Base-by-base conservation (phyloP, 371 early-diverging fungal species). In the Rhizopus stolonifer region DNA sequence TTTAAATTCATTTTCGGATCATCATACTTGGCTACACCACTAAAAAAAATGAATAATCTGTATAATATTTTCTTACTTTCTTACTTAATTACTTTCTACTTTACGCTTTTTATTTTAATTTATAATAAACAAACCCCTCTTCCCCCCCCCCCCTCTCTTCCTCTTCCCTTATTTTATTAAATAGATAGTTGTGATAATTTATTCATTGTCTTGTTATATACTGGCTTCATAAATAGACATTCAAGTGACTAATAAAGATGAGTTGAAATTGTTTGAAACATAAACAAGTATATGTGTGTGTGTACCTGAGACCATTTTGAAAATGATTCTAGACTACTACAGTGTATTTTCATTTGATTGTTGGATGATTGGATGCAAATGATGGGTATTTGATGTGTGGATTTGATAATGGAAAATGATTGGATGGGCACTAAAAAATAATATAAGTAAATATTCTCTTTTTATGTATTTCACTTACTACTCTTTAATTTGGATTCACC, bases 261-360 rank as follows among this genome's bases (percentile, higher is more conserved):
- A 49, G 50, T 24, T 17, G 24, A 14, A 7, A 22, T 4, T 13
- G n/a, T 48, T 18, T 29, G 2, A 29, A 29, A 9, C 11, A 29
- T 29, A 9, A 9, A 11, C 11, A 9, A 6, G 6, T 29, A 9
- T 29, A 9, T 29, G 11, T 29, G 29, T 29, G n/a, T n/a, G n/a
- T 31, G 8, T 55, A 61, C 66, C 55, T 65, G 54, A 19, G 58
- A 21, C 88, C 88, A 87, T 31, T 77, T 63, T 11, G 84, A 80
- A 49, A 87, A 86, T 51, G 81, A 78, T 13, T 78, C 77, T 23
- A 77, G 72, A 14, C 62, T 72, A 1, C 61, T 67, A 6, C 87
- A 87, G 58, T 76, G 84, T 60, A 87, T 46, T 60, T 84, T 83
- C 33, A 87, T 67, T 58, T 77, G 73, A 21, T 84, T 77, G 38